A percentile compares a stretch with the other conserved stretches of the same genome.
phyloP scores from a whole-genome alignment of 2,329 filamentous ascomycete genomes.

The Teratosphaeria epicoccoides region DNA sequence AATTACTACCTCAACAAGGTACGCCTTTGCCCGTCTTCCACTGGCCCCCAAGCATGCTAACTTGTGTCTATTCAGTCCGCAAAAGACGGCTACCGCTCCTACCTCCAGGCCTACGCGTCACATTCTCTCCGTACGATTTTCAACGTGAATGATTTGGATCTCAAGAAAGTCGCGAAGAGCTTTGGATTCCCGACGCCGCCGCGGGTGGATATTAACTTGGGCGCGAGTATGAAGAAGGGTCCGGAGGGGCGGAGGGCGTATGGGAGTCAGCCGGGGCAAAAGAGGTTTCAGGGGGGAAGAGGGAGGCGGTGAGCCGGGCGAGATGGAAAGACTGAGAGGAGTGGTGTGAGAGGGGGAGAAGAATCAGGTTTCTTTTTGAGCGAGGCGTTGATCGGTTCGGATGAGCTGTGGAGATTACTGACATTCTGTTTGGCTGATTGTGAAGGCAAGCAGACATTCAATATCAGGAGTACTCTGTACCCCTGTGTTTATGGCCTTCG shows the following conservation, averaged over 20 bases:
- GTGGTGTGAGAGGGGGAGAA: neutral
- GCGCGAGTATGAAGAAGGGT: constrained; percentile 62
- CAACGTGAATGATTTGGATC: constrained; percentile 69
- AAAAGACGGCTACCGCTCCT: constrained; percentile 70
- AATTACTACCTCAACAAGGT: constrained; percentile 96
- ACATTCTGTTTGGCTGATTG: no score
- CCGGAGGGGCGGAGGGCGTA: constrained; percentile 65
- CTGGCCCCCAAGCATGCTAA: neutral
- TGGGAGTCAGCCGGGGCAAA: constrained; percentile 64
- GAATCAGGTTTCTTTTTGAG: neutral
- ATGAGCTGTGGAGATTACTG: no score
- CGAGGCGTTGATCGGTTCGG: neutral
- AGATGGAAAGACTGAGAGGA: no score
- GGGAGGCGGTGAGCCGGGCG: neutral
- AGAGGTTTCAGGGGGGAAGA: neutral
- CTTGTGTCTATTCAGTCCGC: constrained; percentile 38
- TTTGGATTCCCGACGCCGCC: constrained; percentile 73
- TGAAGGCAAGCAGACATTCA: no score
- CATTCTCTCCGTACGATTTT: constrained; percentile 76
- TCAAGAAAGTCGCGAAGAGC: constrained; percentile 73
- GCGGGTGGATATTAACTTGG: constrained; percentile 66
- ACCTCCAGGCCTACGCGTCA: constrained; percentile 88
- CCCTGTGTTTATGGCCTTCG: no score
- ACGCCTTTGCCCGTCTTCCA: constrained; percentile 13
- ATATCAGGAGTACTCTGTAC: no score